phyloP scores from a whole-genome alignment of 345 rosid genomes.

The Citrus mangshanensis region DNA sequence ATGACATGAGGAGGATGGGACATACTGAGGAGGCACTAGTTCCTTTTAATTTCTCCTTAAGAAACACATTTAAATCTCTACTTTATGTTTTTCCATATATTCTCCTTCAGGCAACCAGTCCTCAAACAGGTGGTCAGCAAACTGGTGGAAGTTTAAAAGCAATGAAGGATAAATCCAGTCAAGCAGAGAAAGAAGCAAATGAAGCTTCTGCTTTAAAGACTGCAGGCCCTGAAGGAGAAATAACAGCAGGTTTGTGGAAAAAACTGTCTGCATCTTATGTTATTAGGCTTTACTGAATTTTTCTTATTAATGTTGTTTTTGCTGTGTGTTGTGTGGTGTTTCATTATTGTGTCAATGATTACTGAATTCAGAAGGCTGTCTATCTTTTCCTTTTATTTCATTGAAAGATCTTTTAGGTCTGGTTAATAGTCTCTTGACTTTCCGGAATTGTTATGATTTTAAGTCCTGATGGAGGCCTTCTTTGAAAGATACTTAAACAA shows the following conservation, averaged over 20 bases:
- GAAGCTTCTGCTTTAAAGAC: constrained; percentile 71
- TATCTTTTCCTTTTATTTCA: background rate
- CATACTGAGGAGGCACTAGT: background rate
- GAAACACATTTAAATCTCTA: background rate
- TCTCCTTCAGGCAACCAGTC: constrained; percentile 75
- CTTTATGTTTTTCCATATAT: constrained; percentile 6
- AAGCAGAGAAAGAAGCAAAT: constrained; percentile 53
- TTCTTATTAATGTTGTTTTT: background rate
- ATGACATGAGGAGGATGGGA: constrained; percentile 1
- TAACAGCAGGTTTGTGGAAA: constrained; percentile 73
- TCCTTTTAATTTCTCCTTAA: background rate
- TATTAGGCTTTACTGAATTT: background rate
- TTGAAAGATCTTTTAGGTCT: background rate
- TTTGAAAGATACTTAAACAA: background rate
- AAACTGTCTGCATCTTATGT: background rate
- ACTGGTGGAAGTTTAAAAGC: constrained; percentile 77
- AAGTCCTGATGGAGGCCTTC: background rate
- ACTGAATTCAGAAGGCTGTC: background rate
- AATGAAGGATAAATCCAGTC: constrained; percentile 65
- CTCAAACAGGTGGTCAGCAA: constrained; percentile 70
- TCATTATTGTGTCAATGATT: background rate
- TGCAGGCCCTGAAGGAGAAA: constrained; percentile 78
- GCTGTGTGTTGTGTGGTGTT: background rate
- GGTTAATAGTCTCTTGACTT: background rate
- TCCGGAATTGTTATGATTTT: background rate